These are phyloP conservation scores for Ehretia macrophylla DNA, from an alignment of 257 asterid species.

Conservation along the genomic window DNA sequence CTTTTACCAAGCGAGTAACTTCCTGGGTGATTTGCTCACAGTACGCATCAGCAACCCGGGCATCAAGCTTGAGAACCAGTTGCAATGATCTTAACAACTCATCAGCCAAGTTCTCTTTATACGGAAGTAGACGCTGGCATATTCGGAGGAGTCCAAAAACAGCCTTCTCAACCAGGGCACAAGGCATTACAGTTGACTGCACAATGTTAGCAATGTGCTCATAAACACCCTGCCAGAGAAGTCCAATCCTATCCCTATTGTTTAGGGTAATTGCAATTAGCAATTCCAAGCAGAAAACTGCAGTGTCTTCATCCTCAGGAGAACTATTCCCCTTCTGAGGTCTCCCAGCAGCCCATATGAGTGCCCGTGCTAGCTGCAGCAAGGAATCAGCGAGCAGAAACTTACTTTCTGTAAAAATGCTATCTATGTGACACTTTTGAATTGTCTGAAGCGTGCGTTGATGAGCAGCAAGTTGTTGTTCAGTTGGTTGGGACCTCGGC, in stretches of 20 bases:
- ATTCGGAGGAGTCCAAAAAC: conserved; percentile 91
- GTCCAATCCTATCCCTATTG: conserved; percentile 85
- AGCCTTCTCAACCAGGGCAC: conserved; percentile 92
- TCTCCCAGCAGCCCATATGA: conserved; percentile 92
- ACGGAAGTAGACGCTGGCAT: conserved; percentile 86
- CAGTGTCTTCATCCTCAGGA: conserved; percentile 93
- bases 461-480: conserved; percentile 94
- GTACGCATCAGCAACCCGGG: conserved; percentile 88
- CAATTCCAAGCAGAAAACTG: conserved; percentile 94
- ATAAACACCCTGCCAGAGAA: conserved; percentile 89
- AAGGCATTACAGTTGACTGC: conserved; percentile 91
- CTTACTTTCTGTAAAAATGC: conserved; percentile 92
- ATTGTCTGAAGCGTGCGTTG: conserved; percentile 94
- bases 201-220: conserved; percentile 88
- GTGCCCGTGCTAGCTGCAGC: conserved; percentile 89
- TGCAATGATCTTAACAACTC: conserved; percentile 77
- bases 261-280: conserved; percentile 83
- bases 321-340: conserved; percentile 85
- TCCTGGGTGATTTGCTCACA: conserved; percentile 98
- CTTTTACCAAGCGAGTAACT: conserved; percentile 80
- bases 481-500: conserved; percentile 92
- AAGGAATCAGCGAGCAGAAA: conserved; percentile 79
- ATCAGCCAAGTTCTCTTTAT: conserved; percentile 84
- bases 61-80: conserved; percentile 89
- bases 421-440: conserved; percentile 89